Percentiles rank a stretch among this genome's conserved stretches.
These are phyloP conservation scores for Dictyostelium purpureum DNA, from an alignment of 78 protist species.

Conservation along the genomic window DNA sequence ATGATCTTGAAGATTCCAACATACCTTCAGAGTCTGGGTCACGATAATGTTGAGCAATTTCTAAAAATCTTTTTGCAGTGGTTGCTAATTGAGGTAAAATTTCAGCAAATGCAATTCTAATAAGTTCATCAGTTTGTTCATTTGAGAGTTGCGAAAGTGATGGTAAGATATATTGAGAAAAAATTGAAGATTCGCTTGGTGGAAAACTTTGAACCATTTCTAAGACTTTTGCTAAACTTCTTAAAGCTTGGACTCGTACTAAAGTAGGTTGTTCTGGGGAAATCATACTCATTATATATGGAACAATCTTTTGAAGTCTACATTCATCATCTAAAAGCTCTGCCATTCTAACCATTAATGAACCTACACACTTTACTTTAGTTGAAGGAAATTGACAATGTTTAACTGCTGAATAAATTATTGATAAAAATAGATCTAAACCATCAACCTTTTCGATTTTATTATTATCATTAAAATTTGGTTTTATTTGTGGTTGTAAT, in stretches of 20 bases:
- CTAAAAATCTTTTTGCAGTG: conserved; percentile 68
- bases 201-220: conserved; percentile 77
- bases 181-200: conserved; percentile 73
- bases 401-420: conserved; percentile 16
- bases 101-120: conserved; percentile 78
- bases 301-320: conserved; percentile 73
- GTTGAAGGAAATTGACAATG: conserved; percentile 53
- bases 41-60: conserved; percentile 68
- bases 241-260: conserved; percentile 65
- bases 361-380: conserved; percentile 61
- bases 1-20: conserved; percentile 25
- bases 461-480: neutral
- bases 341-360: conserved; percentile 32
- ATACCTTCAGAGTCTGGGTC: conserved; percentile 62
- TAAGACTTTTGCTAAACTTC: conserved; percentile 66
- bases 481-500: neutral
- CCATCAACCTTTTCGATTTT: conserved; percentile 40
- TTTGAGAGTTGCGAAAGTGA: conserved; percentile 36
- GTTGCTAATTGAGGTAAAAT: conserved; percentile 71
- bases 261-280: conserved; percentile 22
- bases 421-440: conserved; percentile 52
- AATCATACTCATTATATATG: conserved; percentile 74
- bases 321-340: conserved; percentile 72
- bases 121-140: conserved; percentile 48
- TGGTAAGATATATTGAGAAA: conserved; percentile 77